phyloP scores from a whole-genome alignment of 441 rosid species.

The Populus hybrid region DNA sequence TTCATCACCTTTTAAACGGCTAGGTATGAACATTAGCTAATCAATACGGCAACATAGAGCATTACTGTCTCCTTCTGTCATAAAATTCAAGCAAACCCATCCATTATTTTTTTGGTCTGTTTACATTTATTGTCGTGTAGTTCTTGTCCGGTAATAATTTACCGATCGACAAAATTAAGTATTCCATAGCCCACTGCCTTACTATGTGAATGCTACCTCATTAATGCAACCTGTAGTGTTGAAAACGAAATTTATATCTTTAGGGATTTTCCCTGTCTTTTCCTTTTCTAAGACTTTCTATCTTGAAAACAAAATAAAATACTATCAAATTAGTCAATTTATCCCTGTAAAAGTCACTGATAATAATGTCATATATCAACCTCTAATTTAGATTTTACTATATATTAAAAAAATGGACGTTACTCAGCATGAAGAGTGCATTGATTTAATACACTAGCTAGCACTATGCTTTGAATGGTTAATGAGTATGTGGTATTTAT shows the following conservation, averaged over 20 bases:
- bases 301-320: not conserved
- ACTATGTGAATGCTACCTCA: not conserved
- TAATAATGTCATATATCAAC: not conserved
- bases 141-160: not conserved
- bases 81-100: not conserved
- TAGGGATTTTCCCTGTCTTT: not conserved
- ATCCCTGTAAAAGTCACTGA: not conserved
- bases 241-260: too few relatives aligned
- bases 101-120: not conserved
- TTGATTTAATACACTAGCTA: too few relatives aligned
- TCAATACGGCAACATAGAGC: not conserved
- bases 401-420: not conserved
- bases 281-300: not conserved
- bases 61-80: not conserved
- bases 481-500: too few relatives aligned
- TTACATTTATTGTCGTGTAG: not conserved
- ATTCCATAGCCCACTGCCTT: not conserved
- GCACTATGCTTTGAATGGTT: too few relatives aligned
- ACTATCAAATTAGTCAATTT: not conserved
- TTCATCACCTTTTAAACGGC: too few relatives aligned
- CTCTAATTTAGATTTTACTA: too few relatives aligned
- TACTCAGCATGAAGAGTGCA: not conserved
- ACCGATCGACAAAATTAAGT: not conserved
- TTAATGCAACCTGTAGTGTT: not conserved
- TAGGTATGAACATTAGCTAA: too few relatives aligned